Conservation (phyloP, 1,139 yeast species). For the Blastobotrys capitulatus region DNA sequence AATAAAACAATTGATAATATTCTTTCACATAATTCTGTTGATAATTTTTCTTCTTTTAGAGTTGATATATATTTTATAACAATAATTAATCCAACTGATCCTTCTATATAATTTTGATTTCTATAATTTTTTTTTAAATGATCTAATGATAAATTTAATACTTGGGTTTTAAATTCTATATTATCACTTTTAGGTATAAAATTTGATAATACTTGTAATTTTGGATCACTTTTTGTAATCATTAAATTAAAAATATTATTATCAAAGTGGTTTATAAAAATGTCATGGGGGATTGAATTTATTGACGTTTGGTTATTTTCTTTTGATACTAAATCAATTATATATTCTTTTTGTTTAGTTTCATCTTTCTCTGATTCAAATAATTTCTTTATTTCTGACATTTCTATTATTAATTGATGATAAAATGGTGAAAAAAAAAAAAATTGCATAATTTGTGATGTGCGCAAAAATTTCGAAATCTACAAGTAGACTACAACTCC, state of each 20-base stretch:
- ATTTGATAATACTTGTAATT: slow-evolving; percentile 1
- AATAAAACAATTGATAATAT: slow-evolving; percentile 4
- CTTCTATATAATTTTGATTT: background rate
- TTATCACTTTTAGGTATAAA: slow-evolving; percentile 1
- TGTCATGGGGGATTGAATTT: background rate
- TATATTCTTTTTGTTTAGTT: background rate
- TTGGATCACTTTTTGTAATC: background rate
- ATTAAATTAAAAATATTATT: background rate
- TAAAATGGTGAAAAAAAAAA: background rate
- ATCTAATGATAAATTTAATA: slow-evolving; percentile 1
- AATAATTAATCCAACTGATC: slow-evolving; percentile 3
- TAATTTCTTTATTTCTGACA: background rate
- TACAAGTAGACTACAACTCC: too few relatives aligned
- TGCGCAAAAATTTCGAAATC: too few relatives aligned
- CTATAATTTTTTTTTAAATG: slow-evolving; percentile 5
- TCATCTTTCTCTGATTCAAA: background rate
- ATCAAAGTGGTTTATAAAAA: background rate
- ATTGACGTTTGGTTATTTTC: background rate
- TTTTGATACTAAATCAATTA: background rate
- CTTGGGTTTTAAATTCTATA: background rate
- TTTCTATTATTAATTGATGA: background rate
- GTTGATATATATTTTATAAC: slow-evolving; percentile 10
- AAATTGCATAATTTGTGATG: too few relatives aligned
- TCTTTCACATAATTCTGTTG: slow-evolving; percentile 8
- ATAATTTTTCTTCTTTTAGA: background rate